Evolutionary conservation across 352 stramenopile genomes (phyloP).

Genomic region (Phytopythium sindhum): DNA sequence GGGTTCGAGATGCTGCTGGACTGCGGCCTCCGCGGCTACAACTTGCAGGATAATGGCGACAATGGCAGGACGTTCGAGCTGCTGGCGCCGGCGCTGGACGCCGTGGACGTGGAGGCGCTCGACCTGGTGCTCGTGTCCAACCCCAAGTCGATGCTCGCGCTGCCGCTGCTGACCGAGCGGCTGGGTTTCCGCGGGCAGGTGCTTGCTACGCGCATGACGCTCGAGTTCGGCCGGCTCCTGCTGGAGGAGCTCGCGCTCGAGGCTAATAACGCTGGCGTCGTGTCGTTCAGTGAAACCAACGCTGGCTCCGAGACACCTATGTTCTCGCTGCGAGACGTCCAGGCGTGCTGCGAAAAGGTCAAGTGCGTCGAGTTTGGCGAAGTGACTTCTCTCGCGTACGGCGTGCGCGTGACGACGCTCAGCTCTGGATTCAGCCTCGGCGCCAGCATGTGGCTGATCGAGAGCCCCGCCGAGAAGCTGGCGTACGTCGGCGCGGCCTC

Average conservation of each 20-base stretch:
- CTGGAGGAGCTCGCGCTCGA: slow-evolving; percentile 53
- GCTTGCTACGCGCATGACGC: slow-evolving; percentile 68
- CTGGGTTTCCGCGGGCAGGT: slow-evolving; percentile 72
- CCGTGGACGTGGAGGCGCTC: slow-evolving; percentile 58
- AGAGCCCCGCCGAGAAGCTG: slow-evolving; percentile 61
- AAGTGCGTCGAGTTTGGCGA: slow-evolving; percentile 62
- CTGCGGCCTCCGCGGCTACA: slow-evolving; percentile 45
- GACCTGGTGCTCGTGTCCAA: slow-evolving; percentile 79
- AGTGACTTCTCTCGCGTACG: slow-evolving; percentile 52
- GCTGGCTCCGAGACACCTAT: slow-evolving; percentile 10
- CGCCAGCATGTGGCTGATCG: slow-evolving; percentile 66
- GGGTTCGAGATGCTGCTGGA: slow-evolving; percentile 82
- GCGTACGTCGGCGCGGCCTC: slow-evolving; percentile 76
- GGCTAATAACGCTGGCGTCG: background rate
- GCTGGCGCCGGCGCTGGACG: slow-evolving; percentile 30
- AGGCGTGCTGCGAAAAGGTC: slow-evolving; percentile 38
- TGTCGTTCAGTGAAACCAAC: slow-evolving; percentile 21
- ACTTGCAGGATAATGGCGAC: background rate
- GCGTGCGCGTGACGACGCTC: slow-evolving; percentile 63
- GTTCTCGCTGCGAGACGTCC: slow-evolving; percentile 49
- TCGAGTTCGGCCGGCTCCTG: slow-evolving; percentile 67
- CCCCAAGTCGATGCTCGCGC: slow-evolving; percentile 56
- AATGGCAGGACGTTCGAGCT: slow-evolving; percentile 19
- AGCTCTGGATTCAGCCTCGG: slow-evolving; percentile 77
- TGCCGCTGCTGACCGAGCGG: slow-evolving; percentile 71